Conservation (phyloP, 345 rosid species). For the Eucalyptus coolabah region DNA sequence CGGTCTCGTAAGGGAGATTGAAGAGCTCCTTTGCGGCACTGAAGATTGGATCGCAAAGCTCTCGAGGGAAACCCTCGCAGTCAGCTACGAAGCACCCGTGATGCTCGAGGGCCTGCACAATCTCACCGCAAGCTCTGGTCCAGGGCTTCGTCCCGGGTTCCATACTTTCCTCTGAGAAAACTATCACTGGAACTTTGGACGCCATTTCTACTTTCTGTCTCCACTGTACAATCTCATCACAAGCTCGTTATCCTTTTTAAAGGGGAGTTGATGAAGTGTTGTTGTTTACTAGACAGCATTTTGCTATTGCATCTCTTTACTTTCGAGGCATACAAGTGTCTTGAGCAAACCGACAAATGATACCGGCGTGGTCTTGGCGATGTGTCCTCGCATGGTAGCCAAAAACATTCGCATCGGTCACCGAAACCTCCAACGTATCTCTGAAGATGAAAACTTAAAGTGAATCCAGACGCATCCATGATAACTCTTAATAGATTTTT, state of each 20-base stretch:
- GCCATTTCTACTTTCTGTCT: not conserved
- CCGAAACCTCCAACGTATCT: too few species aligned
- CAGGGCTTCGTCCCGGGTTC: constrained; percentile 3
- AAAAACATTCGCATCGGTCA: too few species aligned
- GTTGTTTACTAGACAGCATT: not conserved
- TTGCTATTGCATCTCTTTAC: not conserved
- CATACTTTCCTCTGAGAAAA: not conserved
- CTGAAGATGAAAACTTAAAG: too few species aligned
- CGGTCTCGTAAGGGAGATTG: constrained; percentile 7
- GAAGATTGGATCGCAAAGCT: not conserved
- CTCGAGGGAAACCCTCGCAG: not conserved
- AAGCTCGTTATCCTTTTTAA: not conserved
- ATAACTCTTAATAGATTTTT: too few species aligned
- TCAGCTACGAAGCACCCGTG: constrained; percentile 9
- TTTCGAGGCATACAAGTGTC: too few species aligned
- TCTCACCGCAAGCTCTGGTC: not conserved
- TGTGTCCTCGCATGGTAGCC: too few species aligned
- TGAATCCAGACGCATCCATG: too few species aligned
- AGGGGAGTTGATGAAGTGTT: not conserved
- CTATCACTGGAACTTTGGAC: not conserved
- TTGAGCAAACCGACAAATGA: too few species aligned
- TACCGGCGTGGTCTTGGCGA: too few species aligned
- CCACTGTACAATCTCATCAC: too few species aligned
- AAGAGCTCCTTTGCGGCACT: not conserved
- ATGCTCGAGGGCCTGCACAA: constrained; percentile 2